phyloP scores from a whole-genome alignment of 1,284 basidiomycete genomes.

The Melampsora americana region DNA sequence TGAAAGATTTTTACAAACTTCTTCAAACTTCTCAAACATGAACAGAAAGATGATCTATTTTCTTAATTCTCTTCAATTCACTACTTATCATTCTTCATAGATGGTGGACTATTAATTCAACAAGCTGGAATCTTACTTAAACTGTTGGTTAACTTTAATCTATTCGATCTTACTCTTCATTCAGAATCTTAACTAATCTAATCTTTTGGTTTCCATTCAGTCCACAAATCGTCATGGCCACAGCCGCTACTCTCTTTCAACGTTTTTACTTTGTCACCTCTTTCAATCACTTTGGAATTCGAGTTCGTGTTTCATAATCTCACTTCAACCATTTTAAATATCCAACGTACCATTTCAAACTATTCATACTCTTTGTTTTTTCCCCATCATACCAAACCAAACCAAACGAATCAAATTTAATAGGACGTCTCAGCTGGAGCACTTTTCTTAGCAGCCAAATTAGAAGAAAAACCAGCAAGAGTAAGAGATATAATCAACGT shows the following conservation, averaged over 20 bases:
- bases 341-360: conserved; percentile 16
- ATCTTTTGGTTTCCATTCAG: too few species aligned
- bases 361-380: not conserved
- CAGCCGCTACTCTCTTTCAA: conserved; percentile 93
- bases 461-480: conserved; percentile 86
- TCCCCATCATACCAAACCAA: not conserved
- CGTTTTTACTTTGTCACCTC: conserved; percentile 95
- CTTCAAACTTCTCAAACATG: too few species aligned
- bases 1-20: too few species aligned
- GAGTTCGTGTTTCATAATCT: conserved; percentile 60
- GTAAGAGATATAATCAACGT: conserved; percentile 92
- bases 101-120: conserved; percentile 72
- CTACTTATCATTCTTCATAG: conserved; percentile 45
- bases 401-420: not conserved
- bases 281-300: conserved; percentile 85
- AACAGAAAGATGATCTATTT: too few species aligned
- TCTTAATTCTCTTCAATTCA: not conserved
- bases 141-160: conserved; percentile 68
- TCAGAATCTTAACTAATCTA: not conserved
- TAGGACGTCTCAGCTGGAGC: conserved; percentile 90
- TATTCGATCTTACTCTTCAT: not conserved
- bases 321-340: not conserved
- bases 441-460: conserved; percentile 88
- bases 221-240: conserved; percentile 93
- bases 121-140: conserved; percentile 85